phyloP scores from a whole-genome alignment of 139 green algal species.

The Spirogloea muscicola region DNA sequence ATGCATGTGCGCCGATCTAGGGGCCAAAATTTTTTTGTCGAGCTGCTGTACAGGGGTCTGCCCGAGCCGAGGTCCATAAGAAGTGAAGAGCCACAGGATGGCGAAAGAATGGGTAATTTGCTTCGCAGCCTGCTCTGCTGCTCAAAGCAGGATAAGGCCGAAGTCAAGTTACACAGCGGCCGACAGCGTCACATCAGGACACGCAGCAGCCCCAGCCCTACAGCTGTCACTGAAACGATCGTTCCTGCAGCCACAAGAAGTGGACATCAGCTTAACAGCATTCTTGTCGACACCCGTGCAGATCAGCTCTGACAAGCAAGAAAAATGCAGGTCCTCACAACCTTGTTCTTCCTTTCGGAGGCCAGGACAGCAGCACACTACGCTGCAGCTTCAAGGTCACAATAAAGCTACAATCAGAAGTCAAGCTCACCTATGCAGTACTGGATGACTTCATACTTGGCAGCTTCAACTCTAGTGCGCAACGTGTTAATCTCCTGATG shows the following conservation, averaged over 20 bases:
- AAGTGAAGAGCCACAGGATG: too few species aligned
- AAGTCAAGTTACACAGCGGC: too few species aligned
- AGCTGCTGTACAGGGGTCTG: too few species aligned
- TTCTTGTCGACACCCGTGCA: not conserved
- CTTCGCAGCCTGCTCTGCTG: too few species aligned
- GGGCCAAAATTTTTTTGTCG: too few species aligned
- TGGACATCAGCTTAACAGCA: not conserved
- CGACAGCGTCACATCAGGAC: slow-evolving; percentile 43
- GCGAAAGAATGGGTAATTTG: too few species aligned
- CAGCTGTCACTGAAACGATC: slow-evolving; percentile 40
- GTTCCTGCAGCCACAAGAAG: slow-evolving; percentile 27
- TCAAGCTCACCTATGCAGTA: slow-evolving; percentile 46
- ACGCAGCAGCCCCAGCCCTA: slow-evolving; percentile 35
- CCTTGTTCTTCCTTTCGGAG: too few species aligned
- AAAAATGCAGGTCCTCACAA: not conserved
- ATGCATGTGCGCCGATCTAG: too few species aligned
- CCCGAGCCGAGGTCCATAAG: too few species aligned
- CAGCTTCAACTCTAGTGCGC: slow-evolving; percentile 39
- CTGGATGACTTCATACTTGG: slow-evolving; percentile 48
- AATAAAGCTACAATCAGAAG: not conserved
- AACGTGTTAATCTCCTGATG: slow-evolving; percentile 47
- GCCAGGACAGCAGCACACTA: too few species aligned
- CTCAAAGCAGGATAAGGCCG: too few species aligned
- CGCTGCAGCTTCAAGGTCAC: not conserved
- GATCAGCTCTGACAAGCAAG: not conserved